Evolutionary conservation across 192 early-diverging fungal species (phyloP).

Genomic region (Thamnidium elegans): DNA sequence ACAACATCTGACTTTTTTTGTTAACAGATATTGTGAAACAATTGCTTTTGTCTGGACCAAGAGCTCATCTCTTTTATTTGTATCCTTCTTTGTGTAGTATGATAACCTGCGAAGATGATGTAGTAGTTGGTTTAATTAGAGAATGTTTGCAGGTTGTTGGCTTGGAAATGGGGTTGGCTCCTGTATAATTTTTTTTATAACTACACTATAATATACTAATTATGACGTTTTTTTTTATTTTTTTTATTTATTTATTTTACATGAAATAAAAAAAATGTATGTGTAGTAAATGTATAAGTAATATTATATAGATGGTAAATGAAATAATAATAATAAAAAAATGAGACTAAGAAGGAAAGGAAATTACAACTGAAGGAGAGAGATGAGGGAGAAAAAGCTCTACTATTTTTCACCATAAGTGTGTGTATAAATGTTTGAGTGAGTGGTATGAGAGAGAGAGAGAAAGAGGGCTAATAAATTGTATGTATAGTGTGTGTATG

Average conservation of each 20-base stretch:
- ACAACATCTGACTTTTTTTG: conserved; percentile 1
- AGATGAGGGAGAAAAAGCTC: neutral
- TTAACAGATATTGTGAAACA: conserved; percentile 44
- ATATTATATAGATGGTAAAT: neutral
- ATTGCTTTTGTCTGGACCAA: conserved; percentile 52
- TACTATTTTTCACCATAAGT: neutral
- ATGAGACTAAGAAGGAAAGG: neutral
- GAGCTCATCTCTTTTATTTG: conserved; percentile 68
- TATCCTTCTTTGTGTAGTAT: conserved; percentile 63
- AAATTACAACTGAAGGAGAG: neutral
- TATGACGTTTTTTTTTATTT: conserved; percentile 8
- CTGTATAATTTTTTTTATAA: neutral
- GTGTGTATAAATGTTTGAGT: conserved; percentile 11
- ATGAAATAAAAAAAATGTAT: neutral
- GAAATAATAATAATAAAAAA: neutral
- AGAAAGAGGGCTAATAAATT: neutral
- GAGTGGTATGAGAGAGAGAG: conserved; percentile 1
- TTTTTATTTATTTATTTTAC: conserved; percentile 1
- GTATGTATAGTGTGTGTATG: neutral
- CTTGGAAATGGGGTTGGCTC: conserved; percentile 28
- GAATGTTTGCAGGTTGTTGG: conserved; percentile 32
- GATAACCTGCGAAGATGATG: conserved; percentile 47
- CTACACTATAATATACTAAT: conserved; percentile 5
- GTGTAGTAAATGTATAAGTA: neutral
- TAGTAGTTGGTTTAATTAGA: conserved; percentile 25